A percentile compares a stretch with the other conserved stretches of the same genome.
Conservation (phyloP, 2,329 filamentous ascomycete species). For the Penicillium sp. region DNA sequence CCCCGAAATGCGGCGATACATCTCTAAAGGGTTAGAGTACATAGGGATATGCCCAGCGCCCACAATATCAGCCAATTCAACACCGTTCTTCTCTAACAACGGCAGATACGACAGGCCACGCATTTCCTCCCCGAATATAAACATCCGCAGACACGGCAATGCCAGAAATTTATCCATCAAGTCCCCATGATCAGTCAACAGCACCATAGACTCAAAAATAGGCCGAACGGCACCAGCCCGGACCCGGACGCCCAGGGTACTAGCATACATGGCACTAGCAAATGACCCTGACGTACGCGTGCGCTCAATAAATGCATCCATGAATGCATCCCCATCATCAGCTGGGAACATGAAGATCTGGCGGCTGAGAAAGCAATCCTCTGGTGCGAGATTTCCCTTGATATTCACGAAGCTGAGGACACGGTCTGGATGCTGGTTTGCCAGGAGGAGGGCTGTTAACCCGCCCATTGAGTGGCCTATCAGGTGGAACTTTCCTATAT, state of each 20-base stretch:
- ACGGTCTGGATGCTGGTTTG: slow-evolving; percentile 9
- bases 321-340: slow-evolving; percentile 15
- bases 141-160: slow-evolving; percentile 18
- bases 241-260: slow-evolving; percentile 16
- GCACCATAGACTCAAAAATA: slow-evolving; percentile 28
- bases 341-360: slow-evolving; percentile 23
- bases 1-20: slow-evolving; percentile 19
- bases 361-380: slow-evolving; percentile 28
- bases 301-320: slow-evolving; percentile 19
- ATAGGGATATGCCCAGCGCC: slow-evolving; percentile 27
- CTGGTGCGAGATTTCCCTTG: slow-evolving; percentile 26
- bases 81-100: slow-evolving; percentile 10
- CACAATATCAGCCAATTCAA: slow-evolving; percentile 24
- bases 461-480: slow-evolving; percentile 31
- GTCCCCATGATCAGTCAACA: slow-evolving; percentile 21
- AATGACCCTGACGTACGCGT: slow-evolving; percentile 12
- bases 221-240: slow-evolving; percentile 16
- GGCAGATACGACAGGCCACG: slow-evolving; percentile 20
- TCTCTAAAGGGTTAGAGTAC: slow-evolving; percentile 30
- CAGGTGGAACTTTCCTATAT: slow-evolving; percentile 21
- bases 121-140: slow-evolving; percentile 26
- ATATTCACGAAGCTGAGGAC: slow-evolving; percentile 26
- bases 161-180: slow-evolving; percentile 18
- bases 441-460: slow-evolving; percentile 22
- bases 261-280: slow-evolving; percentile 21